Base-by-base conservation (phyloP, 2,329 filamentous ascomycete species). In the Colletotrichum zoysiae region DNA sequence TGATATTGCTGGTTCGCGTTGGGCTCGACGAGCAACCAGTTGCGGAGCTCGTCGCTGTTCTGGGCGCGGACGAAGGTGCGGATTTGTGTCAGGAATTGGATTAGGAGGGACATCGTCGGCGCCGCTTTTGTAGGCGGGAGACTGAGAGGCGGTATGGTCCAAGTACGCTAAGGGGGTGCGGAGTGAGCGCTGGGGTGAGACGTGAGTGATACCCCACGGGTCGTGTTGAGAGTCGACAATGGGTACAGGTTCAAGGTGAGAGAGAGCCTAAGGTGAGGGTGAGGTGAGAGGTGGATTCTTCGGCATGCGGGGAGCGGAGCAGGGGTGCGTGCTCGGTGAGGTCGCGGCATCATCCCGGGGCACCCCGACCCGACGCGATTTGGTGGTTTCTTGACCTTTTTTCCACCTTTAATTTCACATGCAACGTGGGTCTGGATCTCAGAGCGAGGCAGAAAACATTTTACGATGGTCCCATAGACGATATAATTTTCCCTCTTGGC, bases 21-120 rank as follows among this genome's bases (percentile, higher is more conserved):
- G 6, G 93, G 92, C 78, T 95, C 93, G 74, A 96, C 91, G 73
- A 90, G 87, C 18, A 97, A 86, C 85, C 90, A 95, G 70, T 90
- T 86, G 74, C 91, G 87, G 18, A 97, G 86, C 74, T 87, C 85
- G 42, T 84, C 82, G 72, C 91, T 92, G 81, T 95, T 87, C 72
- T 90, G 89, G 26, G 82, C 82, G 65, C 87, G 86, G 60, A 95
- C 86, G 69, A 92, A 87, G 26, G 83, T 83, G 64, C 88, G 87
- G 66, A 95, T 87, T 66, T 89, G 88, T 14, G 82, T 81, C 64
- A 95, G 87, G 79, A 95, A 96, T 75, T 92, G 86, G 75, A 90
- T 85, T 30, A 93, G 82, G 55, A 92, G 87, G 48, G 90, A 86
- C 82, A 93, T 93, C 61, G 23, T 55, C 38, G 23, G 75, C 76